A percentile compares a stretch with the other conserved stretches of the same genome.
These are phyloP conservation scores for Scedosporium boydii DNA, from an alignment of 2,329 filamentous ascomycete species.

Conservation along the genomic window DNA sequence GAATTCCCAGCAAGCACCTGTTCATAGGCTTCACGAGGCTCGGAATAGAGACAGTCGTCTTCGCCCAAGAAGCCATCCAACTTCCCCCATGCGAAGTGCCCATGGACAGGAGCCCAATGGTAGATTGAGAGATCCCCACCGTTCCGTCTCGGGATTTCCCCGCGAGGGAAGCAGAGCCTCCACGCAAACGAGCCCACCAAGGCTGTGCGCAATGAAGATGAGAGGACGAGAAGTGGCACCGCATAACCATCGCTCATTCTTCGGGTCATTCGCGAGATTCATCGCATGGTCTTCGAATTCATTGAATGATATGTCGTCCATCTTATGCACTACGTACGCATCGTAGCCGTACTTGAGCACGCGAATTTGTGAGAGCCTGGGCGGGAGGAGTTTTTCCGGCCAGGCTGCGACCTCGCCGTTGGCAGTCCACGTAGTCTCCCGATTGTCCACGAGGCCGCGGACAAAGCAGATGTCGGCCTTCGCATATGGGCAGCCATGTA, in stretches of 20 bases:
- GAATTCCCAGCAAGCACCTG: background rate
- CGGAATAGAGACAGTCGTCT: background rate
- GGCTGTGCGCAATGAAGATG: too few species aligned
- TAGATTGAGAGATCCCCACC: background rate
- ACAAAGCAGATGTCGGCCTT: slow-evolving; percentile 48
- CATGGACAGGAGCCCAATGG: background rate
- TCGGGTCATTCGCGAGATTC: too few species aligned
- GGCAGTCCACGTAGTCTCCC: slow-evolving; percentile 54
- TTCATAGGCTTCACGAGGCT: too few species aligned
- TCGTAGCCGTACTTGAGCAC: background rate
- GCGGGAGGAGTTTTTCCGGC: background rate
- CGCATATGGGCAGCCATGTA: too few species aligned
- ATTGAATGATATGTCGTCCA: too few species aligned
- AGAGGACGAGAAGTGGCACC: too few species aligned
- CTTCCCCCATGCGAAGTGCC: background rate
- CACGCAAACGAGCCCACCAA: too few species aligned
- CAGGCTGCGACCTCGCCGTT: slow-evolving; percentile 23
- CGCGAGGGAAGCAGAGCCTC: background rate
- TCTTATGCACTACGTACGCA: too few species aligned
- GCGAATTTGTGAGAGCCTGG: background rate
- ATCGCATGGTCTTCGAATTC: too few species aligned
- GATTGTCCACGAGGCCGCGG: slow-evolving; percentile 60
- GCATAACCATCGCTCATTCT: too few species aligned
- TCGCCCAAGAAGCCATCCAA: background rate
- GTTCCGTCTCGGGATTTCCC: background rate